These are phyloP conservation scores for Ophiosphaerella herpotricha DNA, from an alignment of 2,329 filamentous ascomycete genomes.

Conservation along the genomic window DNA sequence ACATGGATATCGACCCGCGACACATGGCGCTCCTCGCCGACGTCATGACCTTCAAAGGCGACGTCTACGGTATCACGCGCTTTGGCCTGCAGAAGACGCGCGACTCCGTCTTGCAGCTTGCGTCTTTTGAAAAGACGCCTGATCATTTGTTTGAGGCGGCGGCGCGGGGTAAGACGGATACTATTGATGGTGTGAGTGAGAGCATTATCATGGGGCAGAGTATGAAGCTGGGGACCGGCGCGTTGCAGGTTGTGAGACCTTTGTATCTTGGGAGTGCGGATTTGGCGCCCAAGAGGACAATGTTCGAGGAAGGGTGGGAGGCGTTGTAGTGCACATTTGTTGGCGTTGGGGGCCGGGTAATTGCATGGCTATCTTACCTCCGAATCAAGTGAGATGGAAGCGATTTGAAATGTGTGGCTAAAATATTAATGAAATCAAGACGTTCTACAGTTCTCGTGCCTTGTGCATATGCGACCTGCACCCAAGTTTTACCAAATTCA, in stretches of 20 bases:
- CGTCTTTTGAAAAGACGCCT: constrained; percentile 96
- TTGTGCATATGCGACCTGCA: too few species aligned
- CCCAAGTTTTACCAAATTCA: too few species aligned
- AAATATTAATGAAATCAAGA: too few species aligned
- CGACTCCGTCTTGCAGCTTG: constrained; percentile 89
- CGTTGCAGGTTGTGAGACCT: constrained; percentile 83
- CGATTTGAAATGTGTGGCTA: too few species aligned
- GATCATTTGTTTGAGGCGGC: constrained; percentile 97
- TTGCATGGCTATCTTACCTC: background rate
- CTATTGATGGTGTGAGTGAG: constrained; percentile 91
- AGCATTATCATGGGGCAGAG: constrained; percentile 99
- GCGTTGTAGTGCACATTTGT: constrained; percentile 20
- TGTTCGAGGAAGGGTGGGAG: constrained; percentile 47
- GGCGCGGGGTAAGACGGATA: constrained; percentile 86
- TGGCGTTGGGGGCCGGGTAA: background rate
- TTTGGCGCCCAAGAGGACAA: constrained; percentile 29
- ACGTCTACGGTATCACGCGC: constrained; percentile 93
- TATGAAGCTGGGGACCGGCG: constrained; percentile 87
- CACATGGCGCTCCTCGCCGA: constrained; percentile 98
- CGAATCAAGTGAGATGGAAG: background rate
- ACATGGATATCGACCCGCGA: constrained; percentile 94
- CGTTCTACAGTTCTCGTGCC: too few species aligned
- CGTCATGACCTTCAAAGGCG: constrained; percentile 99
- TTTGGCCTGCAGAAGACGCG: constrained; percentile 97
- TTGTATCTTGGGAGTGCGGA: constrained; percentile 50